Percentiles rank a stretch among this genome's conserved stretches.
phyloP scores from a whole-genome alignment of 805 yeast genomes.

The Pichia exigua region DNA sequence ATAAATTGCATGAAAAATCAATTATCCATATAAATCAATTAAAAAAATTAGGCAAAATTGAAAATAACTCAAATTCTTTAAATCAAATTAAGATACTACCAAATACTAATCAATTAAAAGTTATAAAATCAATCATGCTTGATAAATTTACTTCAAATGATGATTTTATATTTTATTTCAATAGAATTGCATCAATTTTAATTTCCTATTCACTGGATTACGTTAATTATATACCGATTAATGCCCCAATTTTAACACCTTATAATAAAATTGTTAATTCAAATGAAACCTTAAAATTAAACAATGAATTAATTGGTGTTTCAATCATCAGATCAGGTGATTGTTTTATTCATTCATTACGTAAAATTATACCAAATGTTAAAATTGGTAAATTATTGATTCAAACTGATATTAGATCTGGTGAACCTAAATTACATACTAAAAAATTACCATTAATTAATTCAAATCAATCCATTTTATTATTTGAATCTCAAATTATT shows the following conservation, averaged over 20 bases:
- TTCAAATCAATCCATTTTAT: constrained; percentile 34
- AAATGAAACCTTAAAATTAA: constrained; percentile 25
- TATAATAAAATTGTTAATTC: constrained; percentile 20
- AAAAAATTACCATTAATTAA: constrained; percentile 50
- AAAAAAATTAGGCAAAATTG: constrained; percentile 42
- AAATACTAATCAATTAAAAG: constrained; percentile 57
- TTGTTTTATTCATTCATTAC: constrained; percentile 74
- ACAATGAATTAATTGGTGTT: constrained; percentile 57
- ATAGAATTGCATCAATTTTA: constrained; percentile 67
- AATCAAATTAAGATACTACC: constrained; percentile 34
- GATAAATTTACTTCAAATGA: constrained; percentile 49
- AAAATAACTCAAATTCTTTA: constrained; percentile 24
- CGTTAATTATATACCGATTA: constrained; percentile 30
- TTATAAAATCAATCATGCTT: constrained; percentile 64
- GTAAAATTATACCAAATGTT: constrained; percentile 70
- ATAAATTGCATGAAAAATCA: constrained; percentile 61
- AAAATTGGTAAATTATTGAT: constrained; percentile 77
- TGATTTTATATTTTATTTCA: constrained; percentile 81
- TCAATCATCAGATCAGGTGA: constrained; percentile 88
- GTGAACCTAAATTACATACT: constrained; percentile 91
- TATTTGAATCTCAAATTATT: constrained; percentile 81
- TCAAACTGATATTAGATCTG: constrained; percentile 81
- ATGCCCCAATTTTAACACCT: constrained; percentile 33
- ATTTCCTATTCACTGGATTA: constrained; percentile 62
- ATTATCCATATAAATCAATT: constrained; percentile 58